These are phyloP conservation scores for Sordariomycetes sp. DNA, from an alignment of 2,329 filamentous ascomycete species.

Conservation along the genomic window DNA sequence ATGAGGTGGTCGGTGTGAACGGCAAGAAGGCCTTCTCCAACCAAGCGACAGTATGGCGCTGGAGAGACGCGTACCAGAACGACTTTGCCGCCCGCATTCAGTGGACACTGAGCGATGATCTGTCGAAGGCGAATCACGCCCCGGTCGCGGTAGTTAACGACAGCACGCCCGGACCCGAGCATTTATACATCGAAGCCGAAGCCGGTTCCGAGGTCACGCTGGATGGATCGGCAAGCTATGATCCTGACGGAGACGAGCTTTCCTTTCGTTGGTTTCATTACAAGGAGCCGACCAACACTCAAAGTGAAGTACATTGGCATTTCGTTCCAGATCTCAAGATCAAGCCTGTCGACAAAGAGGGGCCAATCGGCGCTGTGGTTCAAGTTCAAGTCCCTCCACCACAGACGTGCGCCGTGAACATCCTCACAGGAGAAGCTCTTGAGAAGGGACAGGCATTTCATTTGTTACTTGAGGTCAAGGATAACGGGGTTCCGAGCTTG, in stretches of 20 bases:
- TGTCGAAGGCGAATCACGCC: constrained; percentile 31
- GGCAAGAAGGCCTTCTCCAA: constrained; percentile 14
- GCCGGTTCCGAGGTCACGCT: constrained; percentile 28
- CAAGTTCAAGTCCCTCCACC: too few relatives aligned
- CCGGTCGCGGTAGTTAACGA: constrained; percentile 32
- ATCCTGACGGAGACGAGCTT: constrained; percentile 32
- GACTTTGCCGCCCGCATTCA: constrained; percentile 32
- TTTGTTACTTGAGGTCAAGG: too few relatives aligned
- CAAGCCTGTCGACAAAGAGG: too few relatives aligned
- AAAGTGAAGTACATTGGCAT: too few relatives aligned
- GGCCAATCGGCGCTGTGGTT: too few relatives aligned
- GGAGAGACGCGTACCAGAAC: constrained; percentile 28
- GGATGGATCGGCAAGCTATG: constrained; percentile 32
- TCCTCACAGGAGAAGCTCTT: too few relatives aligned
- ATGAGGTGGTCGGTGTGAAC: constrained; percentile 18
- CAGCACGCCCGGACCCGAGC: constrained; percentile 17
- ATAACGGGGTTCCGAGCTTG: too few relatives aligned
- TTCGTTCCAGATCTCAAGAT: too few relatives aligned
- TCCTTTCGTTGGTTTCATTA: constrained; percentile 43
- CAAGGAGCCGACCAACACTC: constrained; percentile 21
- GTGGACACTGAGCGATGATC: constrained; percentile 19
- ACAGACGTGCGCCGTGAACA: too few relatives aligned
- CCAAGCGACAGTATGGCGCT: constrained; percentile 30
- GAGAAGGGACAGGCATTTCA: too few relatives aligned
- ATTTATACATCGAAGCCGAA: constrained; percentile 28